phyloP scores from a whole-genome alignment of 768 basidiomycete genomes.

The Amanita inopinata region DNA sequence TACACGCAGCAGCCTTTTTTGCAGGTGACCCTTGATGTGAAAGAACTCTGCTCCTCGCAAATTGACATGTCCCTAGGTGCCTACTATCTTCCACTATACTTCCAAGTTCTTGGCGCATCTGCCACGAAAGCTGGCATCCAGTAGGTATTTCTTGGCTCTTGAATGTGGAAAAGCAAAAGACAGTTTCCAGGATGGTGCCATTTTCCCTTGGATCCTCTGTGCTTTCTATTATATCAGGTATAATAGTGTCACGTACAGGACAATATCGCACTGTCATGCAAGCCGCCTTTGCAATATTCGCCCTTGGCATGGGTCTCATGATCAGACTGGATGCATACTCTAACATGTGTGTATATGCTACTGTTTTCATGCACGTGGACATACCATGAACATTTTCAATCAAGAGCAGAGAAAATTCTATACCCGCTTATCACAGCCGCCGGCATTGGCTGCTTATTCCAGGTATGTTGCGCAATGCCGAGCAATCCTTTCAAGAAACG shows the following conservation, averaged over 20 bases:
- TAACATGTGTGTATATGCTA: constrained; percentile 27
- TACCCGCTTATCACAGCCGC: constrained; percentile 59
- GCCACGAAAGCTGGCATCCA: constrained; percentile 62
- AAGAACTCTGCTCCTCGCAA: background rate
- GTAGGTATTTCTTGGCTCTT: constrained; percentile 25
- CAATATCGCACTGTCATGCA: constrained; percentile 57
- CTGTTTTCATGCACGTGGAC: background rate
- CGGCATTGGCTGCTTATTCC: constrained; percentile 60
- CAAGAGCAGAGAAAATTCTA: constrained; percentile 53
- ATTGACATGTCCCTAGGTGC: constrained; percentile 35
- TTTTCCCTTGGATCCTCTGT: constrained; percentile 55
- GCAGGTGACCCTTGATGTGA: constrained; percentile 21
- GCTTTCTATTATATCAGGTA: constrained; percentile 46
- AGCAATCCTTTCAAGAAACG: background rate
- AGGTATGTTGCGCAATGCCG: constrained; percentile 24
- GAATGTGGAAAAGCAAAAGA: background rate
- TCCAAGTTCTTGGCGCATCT: constrained; percentile 67
- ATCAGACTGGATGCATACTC: constrained; percentile 53
- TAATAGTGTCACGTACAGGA: constrained; percentile 46
- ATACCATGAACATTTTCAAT: constrained; percentile 3
- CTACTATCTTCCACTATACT: constrained; percentile 70
- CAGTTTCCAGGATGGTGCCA: constrained; percentile 50
- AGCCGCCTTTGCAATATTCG: constrained; percentile 43
- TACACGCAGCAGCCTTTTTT: constrained; percentile 62
- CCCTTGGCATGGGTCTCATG: constrained; percentile 67